Conservation (phyloP, 179 eudicot genomes). For the Drosera spatulata region DNA sequence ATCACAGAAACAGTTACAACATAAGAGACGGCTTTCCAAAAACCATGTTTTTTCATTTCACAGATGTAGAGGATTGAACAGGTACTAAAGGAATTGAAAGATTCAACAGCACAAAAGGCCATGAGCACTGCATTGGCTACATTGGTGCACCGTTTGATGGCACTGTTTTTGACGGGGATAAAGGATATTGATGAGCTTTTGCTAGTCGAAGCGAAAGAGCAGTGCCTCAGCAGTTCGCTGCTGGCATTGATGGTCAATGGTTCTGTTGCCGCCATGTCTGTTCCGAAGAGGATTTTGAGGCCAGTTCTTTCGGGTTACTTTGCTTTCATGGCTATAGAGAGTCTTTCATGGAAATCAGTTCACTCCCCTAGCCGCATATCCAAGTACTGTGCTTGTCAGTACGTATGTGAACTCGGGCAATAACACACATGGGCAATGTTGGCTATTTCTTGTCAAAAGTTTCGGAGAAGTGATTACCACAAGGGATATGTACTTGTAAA, state of each 20-base stretch:
- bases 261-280: conserved; percentile 91
- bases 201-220: conserved; percentile 94
- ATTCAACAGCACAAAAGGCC: conserved; percentile 69
- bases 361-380: conserved; percentile 90
- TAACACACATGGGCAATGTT: too few relatives aligned
- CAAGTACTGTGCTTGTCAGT: too few relatives aligned
- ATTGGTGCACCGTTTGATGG: conserved; percentile 84
- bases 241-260: conserved; percentile 79
- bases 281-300: conserved; percentile 78
- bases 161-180: conserved; percentile 70
- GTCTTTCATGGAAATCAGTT: conserved; percentile 91
- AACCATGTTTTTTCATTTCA: too few relatives aligned
- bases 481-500: too few relatives aligned
- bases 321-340: conserved; percentile 95
- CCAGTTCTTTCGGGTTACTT: conserved; percentile 92
- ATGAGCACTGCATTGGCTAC: conserved; percentile 71
- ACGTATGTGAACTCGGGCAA: too few relatives aligned
- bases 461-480: too few relatives aligned
- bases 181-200: conserved; percentile 79
- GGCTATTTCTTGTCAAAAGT: too few relatives aligned
- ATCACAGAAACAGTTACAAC: too few relatives aligned
- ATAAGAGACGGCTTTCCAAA: too few relatives aligned
- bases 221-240: conserved; percentile 77
- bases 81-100: conserved; percentile 82
- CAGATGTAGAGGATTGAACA: conserved; percentile 11